Evolutionary conservation across 495 filamentous ascomycete genomes (phyloP).

Genomic region (Penicillium soppii): DNA sequence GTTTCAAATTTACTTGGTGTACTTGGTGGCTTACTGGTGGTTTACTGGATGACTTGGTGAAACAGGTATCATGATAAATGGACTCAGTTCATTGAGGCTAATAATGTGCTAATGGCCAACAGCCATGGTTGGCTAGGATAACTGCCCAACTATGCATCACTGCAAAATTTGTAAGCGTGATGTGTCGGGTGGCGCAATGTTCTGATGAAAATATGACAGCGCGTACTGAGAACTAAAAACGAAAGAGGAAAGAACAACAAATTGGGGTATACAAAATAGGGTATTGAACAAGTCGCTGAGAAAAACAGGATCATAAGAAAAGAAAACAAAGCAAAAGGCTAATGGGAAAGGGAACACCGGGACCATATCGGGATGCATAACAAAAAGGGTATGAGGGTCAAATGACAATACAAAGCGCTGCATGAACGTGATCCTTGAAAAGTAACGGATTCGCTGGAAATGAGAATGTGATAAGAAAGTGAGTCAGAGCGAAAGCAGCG

Average conservation of each 20-base stretch:
- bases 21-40: no score
- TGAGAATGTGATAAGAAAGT: background rate
- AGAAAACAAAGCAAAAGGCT: constrained; percentile 1
- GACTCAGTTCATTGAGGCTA: constrained; percentile 4
- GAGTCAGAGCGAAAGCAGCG: constrained; percentile 28
- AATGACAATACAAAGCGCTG: constrained; percentile 11
- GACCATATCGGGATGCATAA: constrained; percentile 20
- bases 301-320: constrained; percentile 2
- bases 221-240: background rate
- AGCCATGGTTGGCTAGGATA: background rate
- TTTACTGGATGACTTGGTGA: background rate
- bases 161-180: background rate
- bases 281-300: constrained; percentile 17
- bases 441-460: constrained; percentile 1
- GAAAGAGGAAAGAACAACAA: background rate
- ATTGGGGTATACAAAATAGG: constrained; percentile 25
- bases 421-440: constrained; percentile 1
- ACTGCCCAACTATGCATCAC: background rate
- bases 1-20: background rate
- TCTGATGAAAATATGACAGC: background rate
- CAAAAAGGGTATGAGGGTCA: constrained; percentile 11
- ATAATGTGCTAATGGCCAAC: background rate
- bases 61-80: background rate
- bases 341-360: constrained; percentile 20
- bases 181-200: constrained; percentile 1